phyloP scores from a whole-genome alignment of 257 asterid species.

The Fraxinus excelsior region DNA sequence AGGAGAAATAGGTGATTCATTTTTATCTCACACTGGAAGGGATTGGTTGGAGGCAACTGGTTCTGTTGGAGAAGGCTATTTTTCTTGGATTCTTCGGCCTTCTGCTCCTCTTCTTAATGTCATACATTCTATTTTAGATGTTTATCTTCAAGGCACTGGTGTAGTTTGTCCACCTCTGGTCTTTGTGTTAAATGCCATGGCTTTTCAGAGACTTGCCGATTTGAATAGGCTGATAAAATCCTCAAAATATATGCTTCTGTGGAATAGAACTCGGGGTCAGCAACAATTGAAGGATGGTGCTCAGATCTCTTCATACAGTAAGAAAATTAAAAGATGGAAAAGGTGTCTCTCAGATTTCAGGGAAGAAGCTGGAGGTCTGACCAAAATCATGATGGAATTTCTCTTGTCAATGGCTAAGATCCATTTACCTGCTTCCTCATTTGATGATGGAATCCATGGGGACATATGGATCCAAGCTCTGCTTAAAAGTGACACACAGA shows the following conservation, averaged over 20 bases:
- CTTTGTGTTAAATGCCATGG: conserved; percentile 66
- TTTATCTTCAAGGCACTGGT: conserved; percentile 52
- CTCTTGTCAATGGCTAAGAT: conserved; percentile 47
- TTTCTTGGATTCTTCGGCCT: conserved; percentile 65
- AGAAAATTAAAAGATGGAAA: conserved; percentile 57
- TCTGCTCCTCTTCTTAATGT: conserved; percentile 61
- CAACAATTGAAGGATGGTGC: conserved; percentile 44
- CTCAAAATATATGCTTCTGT: conserved; percentile 63
- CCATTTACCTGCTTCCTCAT: conserved; percentile 33
- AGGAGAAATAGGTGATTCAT: conserved; percentile 52
- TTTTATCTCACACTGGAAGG: conserved; percentile 60
- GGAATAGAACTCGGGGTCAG: conserved; percentile 42
- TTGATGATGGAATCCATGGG: conserved; percentile 33
- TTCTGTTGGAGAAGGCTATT: conserved; percentile 53
- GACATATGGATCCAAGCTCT: conserved; percentile 30
- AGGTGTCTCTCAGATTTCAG: conserved; percentile 46
- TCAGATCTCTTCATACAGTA: conserved; percentile 38
- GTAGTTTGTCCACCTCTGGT: conserved; percentile 61
- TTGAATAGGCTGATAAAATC: conserved; percentile 63
- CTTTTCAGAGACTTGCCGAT: conserved; percentile 82
- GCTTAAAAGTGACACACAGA: conserved; percentile 36
- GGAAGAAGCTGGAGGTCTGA: conserved; percentile 66
- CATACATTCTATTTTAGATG: conserved; percentile 50
- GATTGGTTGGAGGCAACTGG: conserved; percentile 70
- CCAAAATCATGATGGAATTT: conserved; percentile 53